Evolutionary conservation across 2,329 filamentous ascomycete species (phyloP).

Genomic region (Biscogniauxia sp.): DNA sequence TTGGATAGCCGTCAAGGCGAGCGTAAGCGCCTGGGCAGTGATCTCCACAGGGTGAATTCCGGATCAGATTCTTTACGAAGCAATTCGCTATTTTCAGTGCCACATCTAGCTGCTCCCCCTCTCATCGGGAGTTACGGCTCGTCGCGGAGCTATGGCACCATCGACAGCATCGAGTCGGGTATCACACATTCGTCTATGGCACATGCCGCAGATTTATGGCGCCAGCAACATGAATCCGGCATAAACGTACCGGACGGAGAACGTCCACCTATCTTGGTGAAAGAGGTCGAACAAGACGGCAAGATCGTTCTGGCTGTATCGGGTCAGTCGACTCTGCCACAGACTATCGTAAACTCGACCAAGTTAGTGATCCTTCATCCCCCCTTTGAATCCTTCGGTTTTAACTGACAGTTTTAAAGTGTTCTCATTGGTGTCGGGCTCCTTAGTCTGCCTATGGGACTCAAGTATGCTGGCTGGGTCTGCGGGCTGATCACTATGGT

Average conservation of each 20-base stretch:
- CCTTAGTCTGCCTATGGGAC: conserved; percentile 80
- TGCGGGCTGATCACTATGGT: conserved; percentile 73
- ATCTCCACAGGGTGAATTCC: conserved; percentile 35
- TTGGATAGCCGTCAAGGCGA: conserved; percentile 32
- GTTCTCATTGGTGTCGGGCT: conserved; percentile 88
- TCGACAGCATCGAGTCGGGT: conserved; percentile 47
- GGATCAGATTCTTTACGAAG: conserved; percentile 33
- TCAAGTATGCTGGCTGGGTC: conserved; percentile 87
- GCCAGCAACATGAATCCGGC: conserved; percentile 50
- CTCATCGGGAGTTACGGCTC: conserved; percentile 70
- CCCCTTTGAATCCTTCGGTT: too few relatives aligned
- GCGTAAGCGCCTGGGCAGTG: conserved; percentile 47
- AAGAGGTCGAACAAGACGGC: conserved; percentile 84
- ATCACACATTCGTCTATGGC: conserved; percentile 46
- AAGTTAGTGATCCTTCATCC: conserved; percentile 47
- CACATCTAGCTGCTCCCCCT: conserved; percentile 64
- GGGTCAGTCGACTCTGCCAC: conserved; percentile 90
- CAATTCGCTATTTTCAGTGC: conserved; percentile 55
- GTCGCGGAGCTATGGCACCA: conserved; percentile 53
- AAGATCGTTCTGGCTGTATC: conserved; percentile 81
- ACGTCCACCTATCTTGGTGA: conserved; percentile 76
- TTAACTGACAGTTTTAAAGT: conserved; percentile 30
- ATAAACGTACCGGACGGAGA: conserved; percentile 54
- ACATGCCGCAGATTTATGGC: conserved; percentile 51
- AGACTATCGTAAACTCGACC: conserved; percentile 95